These are phyloP conservation scores for Scheffersomyces titani DNA, from an alignment of 1,139 yeast genomes.

Conservation along the genomic window DNA sequence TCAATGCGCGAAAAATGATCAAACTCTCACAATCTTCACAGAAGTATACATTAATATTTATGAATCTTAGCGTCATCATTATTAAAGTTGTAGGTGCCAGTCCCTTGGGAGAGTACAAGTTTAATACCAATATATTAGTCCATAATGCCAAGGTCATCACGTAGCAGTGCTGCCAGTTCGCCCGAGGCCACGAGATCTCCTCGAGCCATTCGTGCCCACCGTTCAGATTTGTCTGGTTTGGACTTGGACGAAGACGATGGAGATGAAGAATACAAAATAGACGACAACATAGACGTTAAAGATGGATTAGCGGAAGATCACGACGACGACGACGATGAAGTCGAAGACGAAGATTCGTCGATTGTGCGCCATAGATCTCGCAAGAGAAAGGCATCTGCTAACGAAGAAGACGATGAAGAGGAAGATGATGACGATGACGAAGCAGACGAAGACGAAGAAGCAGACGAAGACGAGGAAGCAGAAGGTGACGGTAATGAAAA, in stretches of 20 bases:
- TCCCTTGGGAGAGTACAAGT: neutral
- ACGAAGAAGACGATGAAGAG: constrained; percentile 13
- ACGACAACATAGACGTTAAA: constrained; percentile 1
- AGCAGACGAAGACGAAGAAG: constrained; percentile 19
- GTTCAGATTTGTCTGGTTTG: constrained; percentile 28
- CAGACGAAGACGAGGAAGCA: constrained; percentile 8
- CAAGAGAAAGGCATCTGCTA: constrained; percentile 7
- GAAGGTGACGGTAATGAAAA: constrained; percentile 16
- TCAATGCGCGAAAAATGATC: neutral
- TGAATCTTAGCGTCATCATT: neutral
- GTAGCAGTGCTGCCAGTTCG: constrained; percentile 7
- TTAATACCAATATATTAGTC: no score
- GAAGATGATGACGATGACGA: constrained; percentile 17
- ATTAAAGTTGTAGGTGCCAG: neutral
- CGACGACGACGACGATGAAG: constrained; percentile 9
- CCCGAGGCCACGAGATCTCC: constrained; percentile 16
- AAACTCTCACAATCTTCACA: neutral
- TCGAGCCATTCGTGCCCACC: constrained; percentile 18
- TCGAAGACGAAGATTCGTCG: constrained; percentile 3
- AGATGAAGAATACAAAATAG: constrained; percentile 7
- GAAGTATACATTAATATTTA: no score
- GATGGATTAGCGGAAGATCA: constrained; percentile 4
- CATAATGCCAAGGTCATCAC: constrained; percentile 6
- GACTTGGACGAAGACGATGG: constrained; percentile 24
- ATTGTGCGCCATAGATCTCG: neutral